Evolutionary conservation across 805 yeast species (phyloP), one percentile per base, ranked within the genome.

Genomic region (Wickerhamiella nectarea): DNA sequence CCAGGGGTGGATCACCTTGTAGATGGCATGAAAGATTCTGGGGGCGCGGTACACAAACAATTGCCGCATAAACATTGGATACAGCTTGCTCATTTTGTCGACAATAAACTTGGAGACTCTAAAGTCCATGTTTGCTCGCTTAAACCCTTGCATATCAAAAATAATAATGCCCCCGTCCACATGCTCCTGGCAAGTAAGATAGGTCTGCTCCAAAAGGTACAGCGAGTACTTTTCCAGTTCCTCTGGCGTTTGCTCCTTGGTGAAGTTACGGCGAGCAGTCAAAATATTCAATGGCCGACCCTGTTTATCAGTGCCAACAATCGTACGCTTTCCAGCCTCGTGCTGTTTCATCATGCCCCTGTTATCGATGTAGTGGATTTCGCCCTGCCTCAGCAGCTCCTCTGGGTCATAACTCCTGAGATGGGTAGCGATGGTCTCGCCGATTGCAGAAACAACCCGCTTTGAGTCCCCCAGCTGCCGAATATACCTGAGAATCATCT

Each of bases 1-100:
- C 97, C 96, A 89, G 54, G 79, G 78, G 61, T 85, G 85, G 55
- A 91, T 77, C 53, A 89, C 75, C 53, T 78, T 80, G 97, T 98
- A 91, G 47, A 91, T 82, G 19, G 95, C 89, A 42, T 82, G 76
- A 66, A 91, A 91, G 44, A 91, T 75, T 96, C 96, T 87, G 21
- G 98, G 98, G 0, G 98, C 96, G 54, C 82, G 81, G 65, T 85
- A 94, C 48, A 91, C 81, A 52, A 85, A 72, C 44, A 91, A 66
- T 45, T 74, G 74, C n/a, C 95, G 95, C 48, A 91, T 70, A 34
- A 84, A 78, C 63, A 91, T 98, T 1, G 98, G 98, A 60, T 89
- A 91, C 59, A 89, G 95, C 0, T 94, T 94, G 67, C 91, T 97
- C 61, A 91, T 86, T 48, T 87, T 80, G 44, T 74, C 72, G 46